Conservation (phyloP, 257 asterid species). For the Prunella vulgaris region DNA sequence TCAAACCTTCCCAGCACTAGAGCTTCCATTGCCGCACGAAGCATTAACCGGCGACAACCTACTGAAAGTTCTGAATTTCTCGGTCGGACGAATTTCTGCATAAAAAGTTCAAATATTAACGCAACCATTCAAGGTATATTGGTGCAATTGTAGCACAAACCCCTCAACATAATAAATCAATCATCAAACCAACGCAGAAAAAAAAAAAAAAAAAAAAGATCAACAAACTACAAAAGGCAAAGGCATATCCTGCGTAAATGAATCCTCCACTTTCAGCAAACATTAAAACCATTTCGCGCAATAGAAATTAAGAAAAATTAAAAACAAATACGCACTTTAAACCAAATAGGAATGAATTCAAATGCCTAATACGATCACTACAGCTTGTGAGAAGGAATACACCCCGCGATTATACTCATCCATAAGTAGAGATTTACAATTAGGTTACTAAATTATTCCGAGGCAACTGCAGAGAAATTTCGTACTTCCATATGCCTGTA, state of each 20-base stretch:
- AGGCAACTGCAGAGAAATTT: conserved; percentile 22
- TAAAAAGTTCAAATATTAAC: conserved; percentile 2
- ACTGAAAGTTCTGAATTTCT: conserved; percentile 24
- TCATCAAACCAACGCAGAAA: not conserved
- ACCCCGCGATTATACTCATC: conserved; percentile 26
- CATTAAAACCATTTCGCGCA: not conserved
- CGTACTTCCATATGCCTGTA: conserved; percentile 12
- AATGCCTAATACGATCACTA: conserved; percentile 16
- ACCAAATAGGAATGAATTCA: not conserved
- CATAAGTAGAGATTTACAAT: conserved; percentile 21
- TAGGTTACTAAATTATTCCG: conserved; percentile 28
- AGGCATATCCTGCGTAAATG: too few species aligned
- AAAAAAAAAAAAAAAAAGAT: not conserved
- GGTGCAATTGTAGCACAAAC: not conserved
- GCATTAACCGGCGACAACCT: conserved; percentile 23
- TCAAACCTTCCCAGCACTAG: conserved; percentile 38
- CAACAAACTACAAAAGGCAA: not conserved
- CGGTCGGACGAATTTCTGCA: conserved; percentile 41
- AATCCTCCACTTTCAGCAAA: not conserved
- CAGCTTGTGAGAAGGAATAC: not conserved
- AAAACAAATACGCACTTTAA: not conserved
- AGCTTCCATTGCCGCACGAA: conserved; percentile 26
- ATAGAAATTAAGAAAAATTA: not conserved
- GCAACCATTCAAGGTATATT: not conserved
- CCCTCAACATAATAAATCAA: not conserved